These are phyloP conservation scores for Maudiozyma turicensis DNA, from an alignment of 805 yeast species.

Conservation along the genomic window DNA sequence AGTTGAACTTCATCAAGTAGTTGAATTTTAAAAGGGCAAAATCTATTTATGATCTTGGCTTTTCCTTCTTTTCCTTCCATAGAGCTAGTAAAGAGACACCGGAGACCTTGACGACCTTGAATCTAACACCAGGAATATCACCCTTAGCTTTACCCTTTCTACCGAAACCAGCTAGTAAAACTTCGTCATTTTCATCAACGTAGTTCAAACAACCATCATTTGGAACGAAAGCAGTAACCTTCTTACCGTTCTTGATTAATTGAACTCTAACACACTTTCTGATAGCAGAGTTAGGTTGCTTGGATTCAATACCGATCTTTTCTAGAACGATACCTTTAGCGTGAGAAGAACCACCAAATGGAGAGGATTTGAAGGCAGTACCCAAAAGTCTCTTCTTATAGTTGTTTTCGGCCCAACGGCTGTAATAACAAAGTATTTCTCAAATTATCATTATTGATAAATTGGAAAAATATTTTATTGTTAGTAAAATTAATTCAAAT, in stretches of 20 bases:
- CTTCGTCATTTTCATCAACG: conserved; percentile 99
- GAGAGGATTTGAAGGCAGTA: conserved; percentile 99
- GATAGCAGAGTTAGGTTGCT: conserved; percentile 99
- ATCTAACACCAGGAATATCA: conserved; percentile 99
- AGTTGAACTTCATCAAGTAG: too few relatives aligned
- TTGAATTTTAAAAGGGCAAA: background rate
- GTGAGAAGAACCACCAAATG: conserved; percentile 99
- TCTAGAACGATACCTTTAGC: conserved; percentile 99
- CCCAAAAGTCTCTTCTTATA: conserved; percentile 99
- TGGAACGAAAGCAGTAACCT: conserved; percentile 99
- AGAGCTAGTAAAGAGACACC: conserved; percentile 99
- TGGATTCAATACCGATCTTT: conserved; percentile 99
- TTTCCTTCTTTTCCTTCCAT: conserved; percentile 99
- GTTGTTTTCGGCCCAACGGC: conserved; percentile 98
- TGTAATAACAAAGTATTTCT: conserved; percentile 12
- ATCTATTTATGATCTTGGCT: conserved; percentile 87
- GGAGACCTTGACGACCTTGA: conserved; percentile 99
- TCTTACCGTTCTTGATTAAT: conserved; percentile 99
- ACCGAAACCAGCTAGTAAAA: conserved; percentile 99
- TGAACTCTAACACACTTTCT: conserved; percentile 99
- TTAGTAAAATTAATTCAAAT: conserved; percentile 6
- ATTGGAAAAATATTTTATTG: conserved; percentile 1
- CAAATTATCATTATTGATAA: background rate
- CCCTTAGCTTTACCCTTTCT: conserved; percentile 99
- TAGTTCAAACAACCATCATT: conserved; percentile 99